Evolutionary conservation across 1,284 basidiomycete species (phyloP), one percentile per base, ranked within the genome.

Genomic region (Takashimella tepidaria): DNA sequence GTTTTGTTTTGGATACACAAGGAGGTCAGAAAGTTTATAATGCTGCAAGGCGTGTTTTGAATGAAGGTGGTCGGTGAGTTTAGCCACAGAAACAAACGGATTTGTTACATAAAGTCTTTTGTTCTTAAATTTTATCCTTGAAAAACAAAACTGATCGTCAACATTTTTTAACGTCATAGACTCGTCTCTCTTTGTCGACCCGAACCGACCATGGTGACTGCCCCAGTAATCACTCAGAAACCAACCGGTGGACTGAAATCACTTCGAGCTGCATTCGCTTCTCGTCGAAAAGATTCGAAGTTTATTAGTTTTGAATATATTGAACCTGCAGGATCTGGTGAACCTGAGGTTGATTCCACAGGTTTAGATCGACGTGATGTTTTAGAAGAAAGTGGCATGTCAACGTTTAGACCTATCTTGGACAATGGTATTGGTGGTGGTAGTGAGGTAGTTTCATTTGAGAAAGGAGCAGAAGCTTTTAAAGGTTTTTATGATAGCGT

Each of bases 21-120:
- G 90, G 90, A 8, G 88, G 89, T 12, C 80, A 81, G 58, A 81
- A 80, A 23, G 78, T 91, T 22, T 87, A 88, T 81, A 84, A 87
- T 58, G 84, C 84, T 2, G 81, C 84, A 1, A 82, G 83, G 62
- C 72, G 78, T 56, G 78, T 90, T 22, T 75, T 93, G 54, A 75
- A 74, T 46, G 63, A 64, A 55, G 74, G 66, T 60, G 75, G 72
- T 31, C 65, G 70, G 68, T 76, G 59, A 66, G 72, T 70, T 26
- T 19, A 6, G 58, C 16, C 45, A 57, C 40, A 47, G 48, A n/a
- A n/a, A n/a, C n/a, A n/a, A n/a, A n/a, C n/a, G n/a, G n/a, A n/a
- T n/a, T n/a, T n/a, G n/a, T n/a, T n/a, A n/a, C n/a, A n/a, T n/a
- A n/a, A n/a, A n/a, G n/a, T n/a, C n/a, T n/a, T n/a, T n/a, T n/a